Percentiles rank a stretch among this genome's conserved stretches.
These are phyloP conservation scores for Parathielavia hyrcaniae DNA, from an alignment of 495 filamentous ascomycete species.

Conservation along the genomic window DNA sequence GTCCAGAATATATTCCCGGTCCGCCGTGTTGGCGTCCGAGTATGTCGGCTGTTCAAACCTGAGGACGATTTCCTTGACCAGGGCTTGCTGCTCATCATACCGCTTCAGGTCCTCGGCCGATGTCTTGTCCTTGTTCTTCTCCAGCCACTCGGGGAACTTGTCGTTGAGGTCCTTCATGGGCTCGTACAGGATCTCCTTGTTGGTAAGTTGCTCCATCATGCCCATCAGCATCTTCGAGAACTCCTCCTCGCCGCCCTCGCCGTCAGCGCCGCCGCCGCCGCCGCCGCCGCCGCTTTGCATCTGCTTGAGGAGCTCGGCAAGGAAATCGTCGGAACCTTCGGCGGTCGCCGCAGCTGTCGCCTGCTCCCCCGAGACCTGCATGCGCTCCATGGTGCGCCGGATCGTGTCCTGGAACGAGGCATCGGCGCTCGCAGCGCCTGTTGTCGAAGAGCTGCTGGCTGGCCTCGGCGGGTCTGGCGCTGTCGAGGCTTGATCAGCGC, in stretches of 20 bases:
- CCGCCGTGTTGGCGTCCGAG: slow-evolving; percentile 69
- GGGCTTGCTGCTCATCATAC: slow-evolving; percentile 71
- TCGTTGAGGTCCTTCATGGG: slow-evolving; percentile 94
- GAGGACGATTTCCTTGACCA: slow-evolving; percentile 81
- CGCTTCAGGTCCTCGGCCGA: slow-evolving; percentile 63
- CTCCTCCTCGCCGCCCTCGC: slow-evolving; percentile 70
- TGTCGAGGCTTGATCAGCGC: slow-evolving; percentile 23
- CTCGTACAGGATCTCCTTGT: slow-evolving; percentile 96
- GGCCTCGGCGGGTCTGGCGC: slow-evolving; percentile 22
- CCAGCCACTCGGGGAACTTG: slow-evolving; percentile 86
- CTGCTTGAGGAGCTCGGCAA: slow-evolving; percentile 79
- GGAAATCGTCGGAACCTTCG: slow-evolving; percentile 66
- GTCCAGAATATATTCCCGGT: slow-evolving; percentile 90
- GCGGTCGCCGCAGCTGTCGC: slow-evolving; percentile 71
- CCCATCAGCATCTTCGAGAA: slow-evolving; percentile 87
- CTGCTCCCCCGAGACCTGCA: slow-evolving; percentile 77
- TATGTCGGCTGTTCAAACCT: slow-evolving; percentile 79
- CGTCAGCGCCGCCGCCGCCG: slow-evolving; percentile 46
- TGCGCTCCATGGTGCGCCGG: slow-evolving; percentile 82
- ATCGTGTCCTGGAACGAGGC: slow-evolving; percentile 87
- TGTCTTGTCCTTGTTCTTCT: slow-evolving; percentile 61
- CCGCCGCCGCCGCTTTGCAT: slow-evolving; percentile 55
- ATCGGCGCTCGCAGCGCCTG: slow-evolving; percentile 31
- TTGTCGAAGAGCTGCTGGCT: slow-evolving; percentile 4
- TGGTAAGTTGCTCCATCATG: slow-evolving; percentile 98